These are phyloP conservation scores for Suhomyces bokatorum DNA, from an alignment of 1,139 yeast genomes.

Conservation along the genomic window DNA sequence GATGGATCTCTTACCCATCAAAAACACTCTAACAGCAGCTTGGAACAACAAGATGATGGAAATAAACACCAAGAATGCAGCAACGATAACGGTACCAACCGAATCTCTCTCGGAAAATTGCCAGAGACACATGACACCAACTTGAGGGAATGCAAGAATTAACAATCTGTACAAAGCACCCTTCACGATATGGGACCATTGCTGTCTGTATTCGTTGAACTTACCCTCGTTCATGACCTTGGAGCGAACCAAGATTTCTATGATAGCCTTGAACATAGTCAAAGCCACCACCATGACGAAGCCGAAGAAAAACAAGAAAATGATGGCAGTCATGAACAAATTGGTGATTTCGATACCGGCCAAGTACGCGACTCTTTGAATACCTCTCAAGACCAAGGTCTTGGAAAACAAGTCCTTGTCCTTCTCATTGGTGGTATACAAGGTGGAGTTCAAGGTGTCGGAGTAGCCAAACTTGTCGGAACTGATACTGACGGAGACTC, in stretches of 20 bases:
- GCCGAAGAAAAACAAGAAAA: conserved; percentile 77
- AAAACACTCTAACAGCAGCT: conserved; percentile 71
- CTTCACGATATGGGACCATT: conserved; percentile 79
- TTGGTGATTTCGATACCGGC: conserved; percentile 85
- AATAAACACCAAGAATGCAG: conserved; percentile 63
- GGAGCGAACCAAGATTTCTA: conserved; percentile 68
- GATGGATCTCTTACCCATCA: conserved; percentile 71
- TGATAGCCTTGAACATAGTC: conserved; percentile 67
- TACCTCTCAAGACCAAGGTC: conserved; percentile 82
- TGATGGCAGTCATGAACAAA: conserved; percentile 82
- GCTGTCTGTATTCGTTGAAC: conserved; percentile 74
- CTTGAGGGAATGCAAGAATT: conserved; percentile 81
- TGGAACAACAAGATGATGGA: conserved; percentile 61
- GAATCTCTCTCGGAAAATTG: conserved; percentile 83
- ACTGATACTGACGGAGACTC: conserved; percentile 36
- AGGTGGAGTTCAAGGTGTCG: conserved; percentile 48
- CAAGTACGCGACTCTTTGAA: conserved; percentile 84
- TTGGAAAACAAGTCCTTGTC: conserved; percentile 55
- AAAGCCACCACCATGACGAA: conserved; percentile 67
- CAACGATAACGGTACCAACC: conserved; percentile 77
- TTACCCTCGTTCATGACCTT: conserved; percentile 62
- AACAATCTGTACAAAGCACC: conserved; percentile 86
- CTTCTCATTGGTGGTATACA: conserved; percentile 76
- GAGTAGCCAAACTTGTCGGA: conserved; percentile 47
- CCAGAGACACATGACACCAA: conserved; percentile 83